These are phyloP conservation scores for Taxillus chinensis DNA, from an alignment of 164 flowering plant genomes.

Conservation along the genomic window DNA sequence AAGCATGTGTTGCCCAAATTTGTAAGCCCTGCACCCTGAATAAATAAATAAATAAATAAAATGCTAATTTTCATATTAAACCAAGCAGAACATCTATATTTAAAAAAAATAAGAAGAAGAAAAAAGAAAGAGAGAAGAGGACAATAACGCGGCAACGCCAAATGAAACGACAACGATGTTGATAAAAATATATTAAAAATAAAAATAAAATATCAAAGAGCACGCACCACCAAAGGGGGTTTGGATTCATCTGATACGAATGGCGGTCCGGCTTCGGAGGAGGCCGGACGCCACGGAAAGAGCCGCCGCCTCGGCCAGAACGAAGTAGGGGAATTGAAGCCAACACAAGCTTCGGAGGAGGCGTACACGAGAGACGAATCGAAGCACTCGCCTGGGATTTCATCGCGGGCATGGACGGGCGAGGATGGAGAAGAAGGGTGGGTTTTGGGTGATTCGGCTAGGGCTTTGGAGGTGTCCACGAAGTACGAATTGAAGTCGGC, in stretches of 20 bases:
- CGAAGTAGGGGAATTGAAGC: not conserved
- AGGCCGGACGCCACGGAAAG: not conserved
- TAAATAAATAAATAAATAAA: not conserved
- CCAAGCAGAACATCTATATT: not conserved
- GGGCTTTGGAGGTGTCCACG: not conserved
- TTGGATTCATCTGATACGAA: constrained; percentile 2
- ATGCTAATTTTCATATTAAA: constrained; percentile 1
- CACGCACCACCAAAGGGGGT: constrained; percentile 16
- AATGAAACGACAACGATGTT: not conserved
- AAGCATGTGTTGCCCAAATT: constrained; percentile 89
- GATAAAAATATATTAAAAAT: not conserved
- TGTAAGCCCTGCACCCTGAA: constrained; percentile 67
- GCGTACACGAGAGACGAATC: not conserved
- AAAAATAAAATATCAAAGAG: not conserved
- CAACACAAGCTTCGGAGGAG: not conserved
- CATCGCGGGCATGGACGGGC: not conserved
- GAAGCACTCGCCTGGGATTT: not conserved
- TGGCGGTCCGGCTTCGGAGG: not conserved
- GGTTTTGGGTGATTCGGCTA: not conserved
- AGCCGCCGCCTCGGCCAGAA: not conserved
- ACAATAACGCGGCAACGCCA: not conserved
- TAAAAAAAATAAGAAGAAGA: not conserved
- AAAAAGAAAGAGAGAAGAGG: not conserved
- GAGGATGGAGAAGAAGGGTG: not conserved
- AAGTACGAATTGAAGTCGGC: not conserved